Percentiles rank a stretch among this genome's conserved stretches.
Conservation (phyloP, 2,329 filamentous ascomycete genomes). For the Phoma sp. region DNA sequence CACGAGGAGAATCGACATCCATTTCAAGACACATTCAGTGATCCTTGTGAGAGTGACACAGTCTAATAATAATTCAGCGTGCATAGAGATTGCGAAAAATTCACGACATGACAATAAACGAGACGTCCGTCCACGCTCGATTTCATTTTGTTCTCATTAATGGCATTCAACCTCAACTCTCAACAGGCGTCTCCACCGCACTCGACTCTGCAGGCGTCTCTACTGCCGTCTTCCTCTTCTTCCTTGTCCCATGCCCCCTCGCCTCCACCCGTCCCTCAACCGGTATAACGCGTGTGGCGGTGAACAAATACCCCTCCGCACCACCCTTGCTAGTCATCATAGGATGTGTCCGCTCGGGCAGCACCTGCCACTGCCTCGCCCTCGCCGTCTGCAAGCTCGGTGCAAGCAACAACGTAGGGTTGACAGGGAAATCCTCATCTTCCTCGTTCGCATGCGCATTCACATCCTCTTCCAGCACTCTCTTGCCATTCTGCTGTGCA, state of each 20-base stretch:
- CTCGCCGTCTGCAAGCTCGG: conserved; percentile 82
- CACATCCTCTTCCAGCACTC: conserved; percentile 16
- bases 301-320: conserved; percentile 89
- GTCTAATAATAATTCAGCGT: no score
- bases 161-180: not conserved
- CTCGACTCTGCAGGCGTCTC: conserved; percentile 18
- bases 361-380: conserved; percentile 84
- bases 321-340: conserved; percentile 90
- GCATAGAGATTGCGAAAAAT: no score
- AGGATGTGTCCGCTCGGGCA: conserved; percentile 91
- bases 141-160: no score
- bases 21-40: no score
- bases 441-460: conserved; percentile 33
- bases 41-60: no score
- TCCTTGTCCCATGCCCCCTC: conserved; percentile 72
- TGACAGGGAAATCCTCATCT: conserved; percentile 78
- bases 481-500: conserved; percentile 24
- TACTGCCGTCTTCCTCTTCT: conserved; percentile 66
- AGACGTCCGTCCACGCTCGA: no score
- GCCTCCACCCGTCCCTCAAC: conserved; percentile 82
- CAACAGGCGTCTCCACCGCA: conserved; percentile 1
- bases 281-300: conserved; percentile 80
- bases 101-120: no score
- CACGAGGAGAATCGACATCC: not conserved
- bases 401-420: conserved; percentile 83